These are phyloP conservation scores for Suillus subluteus DNA, from an alignment of 768 basidiomycete species.

Conservation along the genomic window DNA sequence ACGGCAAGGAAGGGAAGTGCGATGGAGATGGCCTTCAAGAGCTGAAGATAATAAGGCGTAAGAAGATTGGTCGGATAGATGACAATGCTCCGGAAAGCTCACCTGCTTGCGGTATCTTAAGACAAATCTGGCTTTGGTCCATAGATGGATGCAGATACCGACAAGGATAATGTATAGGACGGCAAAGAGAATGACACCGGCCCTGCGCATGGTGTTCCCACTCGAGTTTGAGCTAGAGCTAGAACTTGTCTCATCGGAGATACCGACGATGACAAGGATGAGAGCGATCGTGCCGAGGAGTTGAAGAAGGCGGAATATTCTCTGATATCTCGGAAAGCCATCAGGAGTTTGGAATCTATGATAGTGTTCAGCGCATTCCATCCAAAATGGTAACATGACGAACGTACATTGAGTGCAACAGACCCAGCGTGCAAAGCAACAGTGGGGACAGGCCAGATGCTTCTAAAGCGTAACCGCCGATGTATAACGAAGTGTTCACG, in stretches of 20 bases:
- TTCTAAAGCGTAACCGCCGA: constrained; percentile 52
- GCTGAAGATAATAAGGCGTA: constrained; percentile 37
- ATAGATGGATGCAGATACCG: constrained; percentile 50
- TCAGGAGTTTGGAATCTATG: constrained; percentile 35
- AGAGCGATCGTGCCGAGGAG: constrained; percentile 35
- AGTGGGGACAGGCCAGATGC: constrained; percentile 43
- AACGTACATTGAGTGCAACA: constrained; percentile 40
- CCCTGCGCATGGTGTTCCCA: constrained; percentile 34
- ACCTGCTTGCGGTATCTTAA: constrained; percentile 31
- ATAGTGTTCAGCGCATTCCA: constrained; percentile 11
- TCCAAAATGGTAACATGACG: background rate
- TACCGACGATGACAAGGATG: constrained; percentile 39
- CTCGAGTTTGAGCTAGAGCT: constrained; percentile 17
- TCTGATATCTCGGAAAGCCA: constrained; percentile 15
- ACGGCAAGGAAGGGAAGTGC: constrained; percentile 65
- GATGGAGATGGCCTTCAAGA: constrained; percentile 55
- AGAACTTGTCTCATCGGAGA: constrained; percentile 22
- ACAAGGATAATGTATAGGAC: constrained; percentile 46
- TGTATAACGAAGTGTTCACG: constrained; percentile 47
- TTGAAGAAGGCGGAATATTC: constrained; percentile 30
- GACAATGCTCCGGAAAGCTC: constrained; percentile 30
- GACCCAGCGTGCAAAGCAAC: constrained; percentile 40
- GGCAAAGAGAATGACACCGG: constrained; percentile 39
- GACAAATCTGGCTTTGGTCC: constrained; percentile 49
- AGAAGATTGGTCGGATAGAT: constrained; percentile 12